Evolutionary conservation across 805 yeast genomes (phyloP), one percentile per base, ranked within the genome.

Genomic region (Candida ipomoeae): DNA sequence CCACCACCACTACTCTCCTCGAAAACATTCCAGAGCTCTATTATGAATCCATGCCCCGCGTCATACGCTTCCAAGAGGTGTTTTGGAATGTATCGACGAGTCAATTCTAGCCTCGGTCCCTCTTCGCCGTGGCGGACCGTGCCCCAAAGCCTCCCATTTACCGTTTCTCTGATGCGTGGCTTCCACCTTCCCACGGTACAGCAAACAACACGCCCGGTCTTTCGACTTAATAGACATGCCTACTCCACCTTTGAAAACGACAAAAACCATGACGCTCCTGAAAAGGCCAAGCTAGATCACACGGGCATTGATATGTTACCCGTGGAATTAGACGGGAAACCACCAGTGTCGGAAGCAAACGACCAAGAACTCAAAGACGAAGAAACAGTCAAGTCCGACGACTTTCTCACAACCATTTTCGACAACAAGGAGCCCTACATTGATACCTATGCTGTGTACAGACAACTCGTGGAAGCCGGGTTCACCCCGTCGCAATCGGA

Each of bases 401-500:
- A 48, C 40, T 73, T 55, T 69, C 67, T 78, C 44, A 74, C 89
- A 45, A 87, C 89, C 43, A 84, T 91, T 1, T 82, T 73, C 52
- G 77, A 66, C 17, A 62, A 68, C 33, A 63, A 69, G 69, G 78
- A 73, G 45, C 78, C 78, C 0, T 73, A 71, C 51, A 61, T 73
- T 62, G 77, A 73, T 53, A 73, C 78, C 0, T 73, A 83, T 64
- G 72, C 69, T 37, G 79, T 86, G 0, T 85, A 73, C 59, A 72
- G 77, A 18, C 77, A 78, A 47, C 73, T 89, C 17, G 64, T 64
- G 15, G 61, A 64, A 0, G 71, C 85, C 1, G 90, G 89, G 2
- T 85, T 84, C 61, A 79, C 81, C 0, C 75, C 76, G 0, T 66
- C 66, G 3, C 92, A 89, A 64, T 75, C 89, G 11, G 84, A 81